Conservation (phyloP, 1,284 basidiomycete genomes). For the Rhodotorula sp. region DNA sequence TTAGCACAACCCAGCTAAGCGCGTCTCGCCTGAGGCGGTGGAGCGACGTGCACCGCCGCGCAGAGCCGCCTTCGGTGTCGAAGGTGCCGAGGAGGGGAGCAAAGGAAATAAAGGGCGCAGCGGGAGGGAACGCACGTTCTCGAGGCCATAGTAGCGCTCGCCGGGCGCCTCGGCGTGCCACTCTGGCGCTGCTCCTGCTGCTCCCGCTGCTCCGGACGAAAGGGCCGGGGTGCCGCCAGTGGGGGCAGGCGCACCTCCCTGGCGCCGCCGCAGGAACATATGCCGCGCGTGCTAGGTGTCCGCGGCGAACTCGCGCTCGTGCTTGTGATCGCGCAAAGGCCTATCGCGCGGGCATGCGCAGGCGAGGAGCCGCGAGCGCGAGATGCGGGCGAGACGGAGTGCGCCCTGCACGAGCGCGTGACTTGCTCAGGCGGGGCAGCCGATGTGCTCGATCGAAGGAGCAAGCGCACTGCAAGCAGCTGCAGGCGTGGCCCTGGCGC, state of each 20-base stretch:
- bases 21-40: not conserved
- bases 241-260: not conserved
- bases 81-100: not conserved
- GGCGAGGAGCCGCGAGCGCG: no score
- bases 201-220: not conserved
- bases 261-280: slow-evolving; percentile 7
- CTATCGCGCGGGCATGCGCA: not conserved
- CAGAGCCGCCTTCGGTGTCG: not conserved
- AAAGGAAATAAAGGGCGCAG: slow-evolving; percentile 4
- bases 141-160: slow-evolving; percentile 71
- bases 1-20: not conserved
- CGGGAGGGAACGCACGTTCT: slow-evolving; percentile 68
- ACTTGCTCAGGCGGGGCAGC: not conserved
- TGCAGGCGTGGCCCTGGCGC: not conserved
- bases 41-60: no score
- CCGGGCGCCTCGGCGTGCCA: slow-evolving; percentile 41
- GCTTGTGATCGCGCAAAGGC: not conserved
- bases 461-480: not conserved
- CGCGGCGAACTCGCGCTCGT: not conserved
- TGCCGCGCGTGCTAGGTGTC: not conserved
- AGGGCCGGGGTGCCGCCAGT: not conserved
- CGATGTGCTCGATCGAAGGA: no score
- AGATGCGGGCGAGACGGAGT: not conserved
- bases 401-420: no score
- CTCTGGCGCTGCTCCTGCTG: not conserved